Base-by-base conservation (phyloP, 164 flowering plant species). In the Vitis amurensis region DNA sequence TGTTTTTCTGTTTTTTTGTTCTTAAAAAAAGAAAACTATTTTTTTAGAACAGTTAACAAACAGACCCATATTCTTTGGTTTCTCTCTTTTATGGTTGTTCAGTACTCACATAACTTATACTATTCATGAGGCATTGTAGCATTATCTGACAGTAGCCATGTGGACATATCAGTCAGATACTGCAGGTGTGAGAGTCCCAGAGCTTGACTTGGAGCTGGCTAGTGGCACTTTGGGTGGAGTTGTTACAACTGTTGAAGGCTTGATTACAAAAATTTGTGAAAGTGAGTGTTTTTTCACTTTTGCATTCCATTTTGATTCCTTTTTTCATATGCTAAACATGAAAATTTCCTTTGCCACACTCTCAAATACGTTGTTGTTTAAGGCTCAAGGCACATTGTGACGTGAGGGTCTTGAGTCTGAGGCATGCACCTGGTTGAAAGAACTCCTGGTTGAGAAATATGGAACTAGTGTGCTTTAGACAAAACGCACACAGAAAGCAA, bases 141-240 rank as follows among this genome's bases (percentile, higher is more conserved):
- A 56, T 65, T 68, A 12, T 68, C 66, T 83, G 58, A 74, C 58
- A 11, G 49, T 4, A 70, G 11, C 68, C 27, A 12, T 71, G 30
- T 71, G 63, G 47, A 12, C 50, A 15, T 66, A 53, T 66, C 83
- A 94, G 98, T 95, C 99, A 12, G 99, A 93, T 82, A 83, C 92
- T 70, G 97, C 99, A n/a, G 73, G 93, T 70, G 96, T 92, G 56
- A 78, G 12, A 62, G 78, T 95, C 23, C 98, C 99, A 23, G 98
- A 92, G 61, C 78, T 95, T 68, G 96, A 91, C 19, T 87, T 95
- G 84, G 98, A 94, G 84, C 88, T 94, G 73, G 73, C 88, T 10
- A 85, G 94, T 82, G 99, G 99, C 60, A 95, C 99, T 4, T 73
- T 92, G 55, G 99, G 99, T 50, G 99, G 99, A 67, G 62, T 89